A percentile compares a stretch with the other conserved stretches of the same genome.
phyloP scores from a whole-genome alignment of 495 filamentous ascomycete species.

The Staphylotrichum tortipilum region DNA sequence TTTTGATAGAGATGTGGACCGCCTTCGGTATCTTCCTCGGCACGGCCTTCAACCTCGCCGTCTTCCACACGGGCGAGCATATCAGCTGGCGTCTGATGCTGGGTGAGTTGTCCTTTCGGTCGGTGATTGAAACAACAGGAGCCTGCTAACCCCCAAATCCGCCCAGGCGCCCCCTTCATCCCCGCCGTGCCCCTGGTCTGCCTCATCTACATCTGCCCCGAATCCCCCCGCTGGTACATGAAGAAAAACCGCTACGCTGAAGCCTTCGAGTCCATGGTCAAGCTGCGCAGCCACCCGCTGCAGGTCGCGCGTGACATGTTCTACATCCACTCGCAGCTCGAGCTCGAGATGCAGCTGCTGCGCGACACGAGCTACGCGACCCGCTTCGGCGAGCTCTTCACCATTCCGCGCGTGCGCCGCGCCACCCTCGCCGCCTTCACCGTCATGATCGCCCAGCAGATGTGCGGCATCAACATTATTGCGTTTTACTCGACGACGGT shows the following conservation, averaged over 20 bases:
- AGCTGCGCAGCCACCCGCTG: slow-evolving; percentile 54
- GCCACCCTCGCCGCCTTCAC: slow-evolving; percentile 53
- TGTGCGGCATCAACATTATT: slow-evolving; percentile 81
- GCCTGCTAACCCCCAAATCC: neutral
- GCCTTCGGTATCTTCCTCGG: slow-evolving; percentile 75
- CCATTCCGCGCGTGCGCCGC: slow-evolving; percentile 51
- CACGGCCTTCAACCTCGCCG: slow-evolving; percentile 59
- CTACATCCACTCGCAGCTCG: slow-evolving; percentile 55
- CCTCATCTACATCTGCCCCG: slow-evolving; percentile 65
- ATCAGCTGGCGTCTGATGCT: slow-evolving; percentile 73
- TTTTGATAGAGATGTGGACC: slow-evolving; percentile 74
- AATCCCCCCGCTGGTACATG: slow-evolving; percentile 57
- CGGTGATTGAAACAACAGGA: neutral
- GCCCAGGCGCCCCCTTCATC: slow-evolving; percentile 60
- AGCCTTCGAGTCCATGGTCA: slow-evolving; percentile 53
- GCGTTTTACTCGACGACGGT: slow-evolving; percentile 75
- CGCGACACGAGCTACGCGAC: slow-evolving; percentile 36
- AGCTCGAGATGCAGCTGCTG: slow-evolving; percentile 32
- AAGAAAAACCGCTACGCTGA: slow-evolving; percentile 53
- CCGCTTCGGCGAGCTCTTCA: slow-evolving; percentile 51
- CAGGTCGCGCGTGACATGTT: slow-evolving; percentile 73
- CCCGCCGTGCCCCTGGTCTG: slow-evolving; percentile 59
- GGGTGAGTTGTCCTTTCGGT: slow-evolving; percentile 2
- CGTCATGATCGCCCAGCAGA: slow-evolving; percentile 75
- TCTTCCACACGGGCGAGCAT: slow-evolving; percentile 37